Conservation (phyloP, 768 basidiomycete genomes). For the Auriscalpium vulgare region DNA sequence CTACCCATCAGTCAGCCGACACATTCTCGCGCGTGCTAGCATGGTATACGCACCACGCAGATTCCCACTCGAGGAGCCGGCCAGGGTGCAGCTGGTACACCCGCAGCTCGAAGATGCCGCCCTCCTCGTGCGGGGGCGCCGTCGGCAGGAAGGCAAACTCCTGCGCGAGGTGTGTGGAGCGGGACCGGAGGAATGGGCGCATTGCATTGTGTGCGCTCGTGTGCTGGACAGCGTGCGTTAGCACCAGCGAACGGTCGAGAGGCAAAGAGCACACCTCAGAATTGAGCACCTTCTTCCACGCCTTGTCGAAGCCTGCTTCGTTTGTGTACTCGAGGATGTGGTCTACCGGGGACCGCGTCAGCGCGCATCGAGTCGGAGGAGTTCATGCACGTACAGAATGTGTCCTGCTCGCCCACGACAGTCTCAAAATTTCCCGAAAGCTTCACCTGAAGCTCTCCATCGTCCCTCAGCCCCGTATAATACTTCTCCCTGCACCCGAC, state of each 20-base stretch:
- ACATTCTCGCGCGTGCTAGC: background rate
- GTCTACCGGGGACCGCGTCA: conserved; percentile 22
- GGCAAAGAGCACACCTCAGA: conserved; percentile 46
- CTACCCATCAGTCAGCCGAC: conserved; percentile 27
- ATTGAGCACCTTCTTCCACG: conserved; percentile 49
- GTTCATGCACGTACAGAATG: conserved; percentile 43
- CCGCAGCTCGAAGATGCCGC: conserved; percentile 91
- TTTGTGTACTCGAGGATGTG: conserved; percentile 93
- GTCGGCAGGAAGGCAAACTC: conserved; percentile 97
- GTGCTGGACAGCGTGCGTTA: conserved; percentile 36
- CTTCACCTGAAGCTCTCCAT: conserved; percentile 70
- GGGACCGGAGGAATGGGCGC: conserved; percentile 66
- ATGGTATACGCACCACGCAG: conserved; percentile 57
- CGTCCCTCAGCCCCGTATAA: conserved; percentile 73
- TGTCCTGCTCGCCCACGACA: conserved; percentile 83
- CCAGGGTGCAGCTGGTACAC: conserved; percentile 86
- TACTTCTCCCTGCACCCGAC: conserved; percentile 58
- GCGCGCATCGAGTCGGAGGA: background rate
- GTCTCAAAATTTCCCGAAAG: conserved; percentile 94
- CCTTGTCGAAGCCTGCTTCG: conserved; percentile 81
- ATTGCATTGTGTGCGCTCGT: conserved; percentile 60
- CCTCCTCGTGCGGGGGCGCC: conserved; percentile 75
- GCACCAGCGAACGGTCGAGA: background rate
- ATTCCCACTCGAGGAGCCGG: conserved; percentile 90
- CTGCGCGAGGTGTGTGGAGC: conserved; percentile 74